Percentiles rank a stretch among this genome's conserved stretches.
These are phyloP conservation scores for Lichtheimia corymbifera DNA, from an alignment of 371 early-diverging fungal genomes.

Conservation along the genomic window DNA sequence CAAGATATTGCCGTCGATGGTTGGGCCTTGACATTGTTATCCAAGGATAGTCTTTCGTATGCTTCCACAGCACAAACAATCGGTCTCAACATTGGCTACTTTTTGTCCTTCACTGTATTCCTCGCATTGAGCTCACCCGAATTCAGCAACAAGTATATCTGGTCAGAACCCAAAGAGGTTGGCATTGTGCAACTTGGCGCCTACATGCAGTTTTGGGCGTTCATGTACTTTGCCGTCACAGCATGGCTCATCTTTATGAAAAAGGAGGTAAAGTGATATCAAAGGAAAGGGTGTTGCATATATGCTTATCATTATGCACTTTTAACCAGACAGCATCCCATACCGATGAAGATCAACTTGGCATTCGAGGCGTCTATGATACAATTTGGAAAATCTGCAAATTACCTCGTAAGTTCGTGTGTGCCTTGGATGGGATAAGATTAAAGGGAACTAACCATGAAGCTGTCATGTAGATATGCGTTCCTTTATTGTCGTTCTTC, in stretches of 20 bases:
- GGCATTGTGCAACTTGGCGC: slow-evolving; percentile 82
- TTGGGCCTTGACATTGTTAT: slow-evolving; percentile 93
- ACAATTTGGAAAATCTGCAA: slow-evolving; percentile 76
- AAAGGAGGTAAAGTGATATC: slow-evolving; percentile 54
- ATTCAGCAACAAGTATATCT: slow-evolving; percentile 92
- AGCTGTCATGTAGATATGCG: slow-evolving; percentile 68
- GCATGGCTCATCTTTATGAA: slow-evolving; percentile 80
- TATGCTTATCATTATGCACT: background rate
- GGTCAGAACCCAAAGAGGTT: slow-evolving; percentile 63
- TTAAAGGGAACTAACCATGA: background rate
- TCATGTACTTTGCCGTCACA: slow-evolving; percentile 84
- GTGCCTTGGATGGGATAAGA: background rate
- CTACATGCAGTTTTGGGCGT: slow-evolving; percentile 92
- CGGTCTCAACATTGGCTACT: slow-evolving; percentile 94
- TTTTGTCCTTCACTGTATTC: slow-evolving; percentile 95
- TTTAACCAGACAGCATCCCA: slow-evolving; percentile 4
- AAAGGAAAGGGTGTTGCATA: background rate
- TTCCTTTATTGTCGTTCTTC: slow-evolving; percentile 74
- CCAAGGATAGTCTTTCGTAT: slow-evolving; percentile 84
- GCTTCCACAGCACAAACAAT: slow-evolving; percentile 97
- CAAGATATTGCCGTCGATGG: slow-evolving; percentile 99
- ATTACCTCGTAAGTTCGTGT: slow-evolving; percentile 62
- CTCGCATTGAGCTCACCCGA: slow-evolving; percentile 92
- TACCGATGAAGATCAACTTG: slow-evolving; percentile 54
- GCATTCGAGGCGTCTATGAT: slow-evolving; percentile 55